Percentiles rank a stretch among this genome's conserved stretches.
Evolutionary conservation across 805 yeast species (phyloP).

Genomic region (Teunomyces barrocoloradensis): DNA sequence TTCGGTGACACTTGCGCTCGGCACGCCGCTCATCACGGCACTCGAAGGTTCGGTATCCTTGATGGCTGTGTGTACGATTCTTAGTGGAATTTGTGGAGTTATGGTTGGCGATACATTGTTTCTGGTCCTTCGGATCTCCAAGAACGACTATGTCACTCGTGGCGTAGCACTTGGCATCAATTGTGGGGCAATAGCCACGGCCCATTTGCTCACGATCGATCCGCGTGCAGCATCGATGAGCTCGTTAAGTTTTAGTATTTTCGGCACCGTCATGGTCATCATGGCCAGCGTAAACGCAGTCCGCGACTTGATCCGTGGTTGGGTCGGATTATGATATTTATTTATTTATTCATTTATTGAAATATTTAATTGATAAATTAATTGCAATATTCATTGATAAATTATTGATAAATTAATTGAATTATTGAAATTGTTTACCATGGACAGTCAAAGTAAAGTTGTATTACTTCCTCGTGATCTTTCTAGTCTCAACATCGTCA

Average conservation of each 20-base stretch:
- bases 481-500: neutral
- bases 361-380: neutral
- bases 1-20: constrained; percentile 75
- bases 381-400: neutral
- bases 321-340: constrained; percentile 40
- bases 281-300: constrained; percentile 54
- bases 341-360: neutral
- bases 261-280: constrained; percentile 71
- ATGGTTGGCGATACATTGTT: constrained; percentile 56
- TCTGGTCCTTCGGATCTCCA: constrained; percentile 50
- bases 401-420: neutral
- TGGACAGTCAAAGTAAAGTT: constrained; percentile 2
- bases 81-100: constrained; percentile 76
- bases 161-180: constrained; percentile 76
- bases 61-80: constrained; percentile 75
- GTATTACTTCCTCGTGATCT: constrained; percentile 3
- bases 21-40: constrained; percentile 68
- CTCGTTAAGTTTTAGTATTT: constrained; percentile 65
- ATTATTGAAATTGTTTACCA: neutral
- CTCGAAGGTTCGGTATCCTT: constrained; percentile 67
- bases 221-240: constrained; percentile 83
- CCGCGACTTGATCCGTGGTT: constrained; percentile 37
- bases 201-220: constrained; percentile 63
- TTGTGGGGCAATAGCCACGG: constrained; percentile 83
- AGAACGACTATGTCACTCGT: constrained; percentile 67